Evolutionary conservation across 1,139 yeast species (phyloP), one percentile per base, ranked within the genome.

Genomic region (Suhomyces bolitotheri): DNA sequence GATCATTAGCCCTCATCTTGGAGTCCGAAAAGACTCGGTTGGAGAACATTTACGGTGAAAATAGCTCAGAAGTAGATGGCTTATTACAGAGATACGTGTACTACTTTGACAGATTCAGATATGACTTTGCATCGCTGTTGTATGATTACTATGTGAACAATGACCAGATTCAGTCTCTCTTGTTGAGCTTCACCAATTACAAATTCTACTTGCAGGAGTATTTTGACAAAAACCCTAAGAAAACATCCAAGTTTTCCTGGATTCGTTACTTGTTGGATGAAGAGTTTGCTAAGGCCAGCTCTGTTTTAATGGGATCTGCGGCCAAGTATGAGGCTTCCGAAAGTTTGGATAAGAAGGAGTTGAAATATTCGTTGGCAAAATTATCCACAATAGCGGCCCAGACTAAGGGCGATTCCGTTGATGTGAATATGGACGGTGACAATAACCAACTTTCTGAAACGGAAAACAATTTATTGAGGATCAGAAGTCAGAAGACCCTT

Each of bases 281-380:
- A 4, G 66, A 80, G 4, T 83, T 71, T 51, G 43, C 41, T 4
- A 51, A 56, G 3, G 92, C 90, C 0, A 66, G 82, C 1, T 49
- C 57, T 7, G 64, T 72, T 0, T 61, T 87, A 16, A 42, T 62
- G 2, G 47, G 56, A 4, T 68, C 78, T 6, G 70, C 76, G 4
- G 50, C 60, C 14, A 20, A 39, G 7, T 20, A 28, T 11, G 53
- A 58, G n/a, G 49, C 55, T 2, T 67, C 65, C 15, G 79, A 73
- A 13, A 57, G 62, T 10, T 64, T 76, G 32, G 65, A 62, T 7
- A 72, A 73, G 47, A 75, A 74, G 50, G 77, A 73, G 45, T 54
- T 84, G 25, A 80, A 82, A 46, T 68, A 80, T 43, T 82, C 89
- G 31, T 64, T 88, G 37, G 90, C 95, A 4, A 88, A 87, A 54